Percentiles rank a stretch among this genome's conserved stretches.
Conservation (phyloP, 1,284 basidiomycete genomes). For the Microstroma glucosiphilum region DNA sequence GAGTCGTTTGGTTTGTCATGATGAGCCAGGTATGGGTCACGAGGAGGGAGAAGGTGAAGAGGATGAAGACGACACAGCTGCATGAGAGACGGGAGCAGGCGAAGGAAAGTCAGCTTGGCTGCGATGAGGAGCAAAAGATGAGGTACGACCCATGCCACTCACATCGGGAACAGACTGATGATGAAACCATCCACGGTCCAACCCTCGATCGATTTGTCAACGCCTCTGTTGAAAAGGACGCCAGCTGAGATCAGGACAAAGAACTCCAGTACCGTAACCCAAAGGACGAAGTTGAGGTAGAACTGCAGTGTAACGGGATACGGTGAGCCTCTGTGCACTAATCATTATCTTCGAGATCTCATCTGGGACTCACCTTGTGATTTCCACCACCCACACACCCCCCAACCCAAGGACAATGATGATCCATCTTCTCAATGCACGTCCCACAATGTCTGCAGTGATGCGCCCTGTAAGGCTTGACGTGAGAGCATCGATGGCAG, state of each 20-base stretch:
- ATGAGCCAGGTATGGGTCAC: conserved; percentile 63
- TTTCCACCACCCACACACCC: conserved; percentile 76
- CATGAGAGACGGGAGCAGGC: no score
- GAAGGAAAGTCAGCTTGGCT: not conserved
- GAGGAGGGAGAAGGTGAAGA: conserved; percentile 64
- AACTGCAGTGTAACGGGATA: no score
- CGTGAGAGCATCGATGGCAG: conserved; percentile 52
- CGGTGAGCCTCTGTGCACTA: no score
- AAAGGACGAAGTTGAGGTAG: conserved; percentile 58
- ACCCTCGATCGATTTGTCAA: conserved; percentile 19
- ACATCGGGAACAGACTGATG: conserved; percentile 63
- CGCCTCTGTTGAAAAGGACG: conserved; percentile 38
- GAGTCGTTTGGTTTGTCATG: conserved; percentile 65
- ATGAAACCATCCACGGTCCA: conserved; percentile 60
- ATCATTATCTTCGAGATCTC: no score
- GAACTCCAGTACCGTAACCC: conserved; percentile 58
- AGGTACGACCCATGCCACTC: no score
- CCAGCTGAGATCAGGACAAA: conserved; percentile 60
- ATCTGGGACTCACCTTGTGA: conserved; percentile 61
- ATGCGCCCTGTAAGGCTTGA: conserved; percentile 67
- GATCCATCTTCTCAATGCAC: conserved; percentile 69
- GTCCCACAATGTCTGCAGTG: conserved; percentile 69
- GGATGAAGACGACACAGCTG: conserved; percentile 60
- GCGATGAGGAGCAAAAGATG: conserved; percentile 29
- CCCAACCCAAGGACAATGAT: conserved; percentile 66